Evolutionary conservation across 345 rosid species (phyloP).

Genomic region (Dovyalis caffra): DNA sequence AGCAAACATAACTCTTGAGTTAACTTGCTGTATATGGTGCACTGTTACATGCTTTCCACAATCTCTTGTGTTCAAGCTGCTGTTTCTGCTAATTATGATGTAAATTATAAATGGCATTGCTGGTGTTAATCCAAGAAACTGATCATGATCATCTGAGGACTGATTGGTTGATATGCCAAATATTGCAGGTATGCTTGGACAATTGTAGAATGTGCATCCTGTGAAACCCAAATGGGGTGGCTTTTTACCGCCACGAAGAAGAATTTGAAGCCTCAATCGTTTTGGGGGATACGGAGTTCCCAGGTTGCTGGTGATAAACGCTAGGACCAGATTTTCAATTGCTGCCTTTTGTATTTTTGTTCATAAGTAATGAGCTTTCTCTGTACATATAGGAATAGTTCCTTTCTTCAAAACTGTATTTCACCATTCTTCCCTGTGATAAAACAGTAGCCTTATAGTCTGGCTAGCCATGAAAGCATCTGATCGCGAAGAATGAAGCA

Average conservation of each 20-base stretch:
- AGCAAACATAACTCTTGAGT: not conserved
- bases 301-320: constrained; percentile 58
- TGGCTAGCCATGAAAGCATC: not conserved
- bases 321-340: constrained; percentile 5
- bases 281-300: constrained; percentile 87
- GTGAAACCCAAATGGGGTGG: constrained; percentile 68
- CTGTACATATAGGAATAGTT: constrained; percentile 8
- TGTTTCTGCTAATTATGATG: not conserved
- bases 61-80: not conserved
- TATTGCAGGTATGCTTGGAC: constrained; percentile 77
- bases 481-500: not conserved
- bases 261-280: constrained; percentile 71
- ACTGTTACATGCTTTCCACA: not conserved
- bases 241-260: constrained; percentile 69
- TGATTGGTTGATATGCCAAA: not conserved
- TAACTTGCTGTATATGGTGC: too few relatives aligned
- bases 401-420: not conserved
- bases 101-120: not conserved
- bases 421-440: not conserved
- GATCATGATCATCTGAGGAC: not conserved
- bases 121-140: not conserved
- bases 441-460: not conserved
- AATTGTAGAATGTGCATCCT: not conserved
- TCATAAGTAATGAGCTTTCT: constrained; percentile 5
- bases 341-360: not conserved